These are phyloP conservation scores for Xylaria sp. DNA, from an alignment of 2,329 filamentous ascomycete genomes.

Conservation along the genomic window DNA sequence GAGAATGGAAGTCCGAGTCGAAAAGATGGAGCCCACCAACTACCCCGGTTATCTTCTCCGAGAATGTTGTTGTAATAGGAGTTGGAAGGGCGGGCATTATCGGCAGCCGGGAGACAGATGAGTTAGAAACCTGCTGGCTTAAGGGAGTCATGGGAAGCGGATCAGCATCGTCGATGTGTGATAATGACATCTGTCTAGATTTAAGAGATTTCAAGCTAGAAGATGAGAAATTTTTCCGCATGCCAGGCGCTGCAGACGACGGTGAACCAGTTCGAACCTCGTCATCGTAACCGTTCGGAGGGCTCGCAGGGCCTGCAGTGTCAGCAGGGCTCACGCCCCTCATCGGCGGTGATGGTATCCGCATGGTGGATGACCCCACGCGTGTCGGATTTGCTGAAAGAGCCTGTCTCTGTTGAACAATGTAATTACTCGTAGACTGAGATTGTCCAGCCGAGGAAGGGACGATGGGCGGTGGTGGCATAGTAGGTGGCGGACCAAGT, in stretches of 20 bases:
- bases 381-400: constrained; percentile 46
- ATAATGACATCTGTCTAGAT: constrained; percentile 73
- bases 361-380: constrained; percentile 42
- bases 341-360: constrained; percentile 44
- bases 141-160: constrained; percentile 76
- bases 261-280: constrained; percentile 59
- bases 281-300: constrained; percentile 45
- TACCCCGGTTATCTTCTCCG: constrained; percentile 60
- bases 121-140: constrained; percentile 65
- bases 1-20: constrained; percentile 78
- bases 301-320: constrained; percentile 40
- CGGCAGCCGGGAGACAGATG: constrained; percentile 54
- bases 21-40: constrained; percentile 79
- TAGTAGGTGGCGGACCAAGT: constrained; percentile 37
- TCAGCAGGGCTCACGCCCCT: constrained; percentile 34
- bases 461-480: constrained; percentile 33
- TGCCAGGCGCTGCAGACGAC: constrained; percentile 51
- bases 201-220: constrained; percentile 74
- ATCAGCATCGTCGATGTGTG: constrained; percentile 67
- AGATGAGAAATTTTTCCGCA: constrained; percentile 73
- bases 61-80: constrained; percentile 67
- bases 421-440: constrained; percentile 44
- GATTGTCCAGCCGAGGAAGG: constrained; percentile 34
- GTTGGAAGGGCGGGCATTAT: constrained; percentile 70
- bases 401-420: constrained; percentile 51